These are phyloP conservation scores for Coemansia sp. DNA, from an alignment of 192 early-diverging fungal species.

Conservation along the genomic window DNA sequence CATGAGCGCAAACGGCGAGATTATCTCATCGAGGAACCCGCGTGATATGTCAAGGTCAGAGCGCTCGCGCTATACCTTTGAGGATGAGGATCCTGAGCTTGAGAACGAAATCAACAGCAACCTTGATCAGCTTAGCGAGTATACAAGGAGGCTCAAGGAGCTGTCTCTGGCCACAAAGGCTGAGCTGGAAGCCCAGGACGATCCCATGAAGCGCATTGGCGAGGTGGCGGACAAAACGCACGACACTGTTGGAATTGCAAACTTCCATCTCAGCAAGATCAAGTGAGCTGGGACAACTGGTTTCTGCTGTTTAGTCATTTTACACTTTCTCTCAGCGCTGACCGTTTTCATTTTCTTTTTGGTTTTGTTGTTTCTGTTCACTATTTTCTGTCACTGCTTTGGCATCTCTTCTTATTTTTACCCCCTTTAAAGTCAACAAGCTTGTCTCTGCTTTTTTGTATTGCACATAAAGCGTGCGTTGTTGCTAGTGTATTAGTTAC, in stretches of 20 bases:
- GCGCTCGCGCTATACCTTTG: constrained; percentile 65
- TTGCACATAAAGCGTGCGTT: background rate
- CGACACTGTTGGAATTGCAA: constrained; percentile 47
- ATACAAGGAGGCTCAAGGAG: constrained; percentile 60
- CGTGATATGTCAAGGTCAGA: constrained; percentile 30
- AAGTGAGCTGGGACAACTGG: constrained; percentile 12
- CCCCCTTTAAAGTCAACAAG: too few species aligned
- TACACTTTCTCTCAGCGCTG: background rate
- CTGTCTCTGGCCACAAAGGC: constrained; percentile 59
- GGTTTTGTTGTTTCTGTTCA: background rate
- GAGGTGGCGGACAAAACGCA: constrained; percentile 56
- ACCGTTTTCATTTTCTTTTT: background rate
- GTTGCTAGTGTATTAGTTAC: background rate
- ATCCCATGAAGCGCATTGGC: constrained; percentile 55
- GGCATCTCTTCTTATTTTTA: too few species aligned
- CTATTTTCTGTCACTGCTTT: too few species aligned
- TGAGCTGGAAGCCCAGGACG: constrained; percentile 66
- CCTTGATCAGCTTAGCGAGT: constrained; percentile 59
- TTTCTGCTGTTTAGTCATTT: background rate
- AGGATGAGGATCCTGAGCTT: constrained; percentile 67
- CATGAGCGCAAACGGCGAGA: constrained; percentile 53
- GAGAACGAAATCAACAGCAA: constrained; percentile 74
- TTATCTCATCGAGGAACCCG: constrained; percentile 32
- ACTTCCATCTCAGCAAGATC: constrained; percentile 39
- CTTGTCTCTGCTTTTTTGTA: too few species aligned